These are phyloP conservation scores for Discostella stelligeroides DNA, from an alignment of 108 stramenopile genomes.

Conservation along the genomic window DNA sequence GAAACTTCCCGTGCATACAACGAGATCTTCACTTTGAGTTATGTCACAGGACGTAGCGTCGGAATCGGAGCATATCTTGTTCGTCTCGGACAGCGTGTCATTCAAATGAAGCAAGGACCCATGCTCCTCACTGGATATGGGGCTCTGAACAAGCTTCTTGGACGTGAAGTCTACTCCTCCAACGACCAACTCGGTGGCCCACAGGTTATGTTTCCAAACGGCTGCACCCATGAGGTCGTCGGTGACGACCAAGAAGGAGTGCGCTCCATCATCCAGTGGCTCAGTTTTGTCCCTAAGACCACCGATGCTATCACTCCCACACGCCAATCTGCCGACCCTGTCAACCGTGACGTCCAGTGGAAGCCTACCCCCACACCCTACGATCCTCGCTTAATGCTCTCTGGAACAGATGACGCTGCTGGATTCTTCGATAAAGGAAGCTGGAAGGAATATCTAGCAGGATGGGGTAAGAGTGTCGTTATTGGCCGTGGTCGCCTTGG, in stretches of 20 bases:
- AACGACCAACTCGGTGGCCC: slow-evolving; percentile 99
- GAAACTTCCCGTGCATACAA: slow-evolving; percentile 96
- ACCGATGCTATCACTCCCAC: slow-evolving; percentile 72
- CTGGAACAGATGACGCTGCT: slow-evolving; percentile 70
- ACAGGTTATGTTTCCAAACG: slow-evolving; percentile 98
- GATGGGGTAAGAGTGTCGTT: slow-evolving; percentile 98
- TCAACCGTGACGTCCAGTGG: slow-evolving; percentile 87
- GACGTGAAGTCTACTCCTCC: slow-evolving; percentile 95
- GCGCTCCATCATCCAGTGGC: slow-evolving; percentile 88
- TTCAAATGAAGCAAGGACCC: slow-evolving; percentile 91
- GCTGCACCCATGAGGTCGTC: slow-evolving; percentile 92
- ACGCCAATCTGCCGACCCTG: slow-evolving; percentile 84
- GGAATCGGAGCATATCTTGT: slow-evolving; percentile 96
- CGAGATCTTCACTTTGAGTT: slow-evolving; percentile 96
- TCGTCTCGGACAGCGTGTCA: slow-evolving; percentile 92
- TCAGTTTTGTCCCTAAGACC: slow-evolving; percentile 94
- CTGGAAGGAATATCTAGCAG: slow-evolving; percentile 94
- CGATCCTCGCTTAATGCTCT: slow-evolving; percentile 93
- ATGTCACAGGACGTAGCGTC: slow-evolving; percentile 95
- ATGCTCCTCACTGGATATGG: slow-evolving; percentile 95
- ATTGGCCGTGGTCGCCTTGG: slow-evolving; percentile 96
- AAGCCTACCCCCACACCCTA: slow-evolving; percentile 94
- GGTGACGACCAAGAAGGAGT: slow-evolving; percentile 94
- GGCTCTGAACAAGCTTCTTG: slow-evolving; percentile 97
- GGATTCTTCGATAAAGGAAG: slow-evolving; percentile 97